Base-by-base conservation (phyloP, 1,139 yeast genomes). In the Scheffersomyces illinoinensis region DNA sequence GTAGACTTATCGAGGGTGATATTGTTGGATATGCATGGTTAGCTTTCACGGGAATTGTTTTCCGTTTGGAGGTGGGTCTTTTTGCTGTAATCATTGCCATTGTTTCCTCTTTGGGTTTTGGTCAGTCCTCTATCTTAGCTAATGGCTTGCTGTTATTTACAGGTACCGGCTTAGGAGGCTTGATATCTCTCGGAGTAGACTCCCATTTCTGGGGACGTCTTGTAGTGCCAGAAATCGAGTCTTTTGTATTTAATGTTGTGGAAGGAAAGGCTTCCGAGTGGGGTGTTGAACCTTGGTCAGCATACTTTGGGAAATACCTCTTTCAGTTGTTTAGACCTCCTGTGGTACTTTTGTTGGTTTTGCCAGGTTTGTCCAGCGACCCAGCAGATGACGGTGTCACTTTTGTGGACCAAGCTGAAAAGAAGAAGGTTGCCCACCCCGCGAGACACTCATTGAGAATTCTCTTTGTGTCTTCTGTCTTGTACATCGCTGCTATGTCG, bases 271-370 rank as follows among this genome's bases (percentile, higher is more conserved):
- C 97, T 1, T 73, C 83, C 1, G 79, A 86, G 18, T 95, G 98
- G 98, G 98, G 98, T 0, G 83, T 82, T 1, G 93, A 90, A 68
- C 97, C 98, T 5, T 84, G 82, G 69, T 65, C 73, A 53, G 84
- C 91, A 0, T 93, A 93, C 71, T 88, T 92, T 66, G 72, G 80
- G 1, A 68, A 68, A 53, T 79, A 79, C 61, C 67, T 79, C 47
- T 68, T 69, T 54, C 81, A 82, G 58, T 83, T 90, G 61, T 72
- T 90, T 59, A 82, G 88, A 43, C 91, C 93, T 50, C 95, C 97
- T 18, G 72, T 86, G 14, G 76, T 87, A 1, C 75, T 88, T 43
- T 62, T 85, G 0, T 69, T 90, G 53, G 64, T 77, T 0, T 57
- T 81, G 2, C 72, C 79, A 5, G 89, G 89, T 0, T 60, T 81